Conservation (phyloP, 2,329 filamentous ascomycete genomes). For the Ophiostoma perfectum region DNA sequence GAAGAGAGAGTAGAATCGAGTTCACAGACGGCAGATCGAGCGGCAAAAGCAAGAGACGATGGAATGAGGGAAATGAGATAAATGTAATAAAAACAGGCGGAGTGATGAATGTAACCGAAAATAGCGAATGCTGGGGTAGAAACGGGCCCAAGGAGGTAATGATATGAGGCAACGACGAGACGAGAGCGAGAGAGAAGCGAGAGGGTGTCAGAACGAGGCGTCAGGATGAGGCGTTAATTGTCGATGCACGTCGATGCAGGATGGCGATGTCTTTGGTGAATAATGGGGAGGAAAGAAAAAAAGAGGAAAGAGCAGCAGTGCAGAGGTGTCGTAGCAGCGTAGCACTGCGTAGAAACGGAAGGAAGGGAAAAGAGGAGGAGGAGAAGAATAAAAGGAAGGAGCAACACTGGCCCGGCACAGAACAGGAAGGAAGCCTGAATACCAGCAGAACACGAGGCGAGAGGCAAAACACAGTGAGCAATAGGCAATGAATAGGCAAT, state of each 20-base stretch:
- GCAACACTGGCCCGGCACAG: background rate
- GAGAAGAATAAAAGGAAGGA: slow-evolving; percentile 12
- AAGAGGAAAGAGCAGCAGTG: background rate
- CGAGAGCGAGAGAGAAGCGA: background rate
- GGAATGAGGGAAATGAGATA: slow-evolving; percentile 2
- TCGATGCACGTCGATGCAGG: background rate
- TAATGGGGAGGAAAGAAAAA: background rate
- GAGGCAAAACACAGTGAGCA: slow-evolving; percentile 11
- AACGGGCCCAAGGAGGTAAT: background rate
- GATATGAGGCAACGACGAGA: background rate
- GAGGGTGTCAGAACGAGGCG: too few relatives aligned
- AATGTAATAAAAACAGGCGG: slow-evolving; percentile 4
- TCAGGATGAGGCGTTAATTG: background rate
- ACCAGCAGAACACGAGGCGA: slow-evolving; percentile 19
- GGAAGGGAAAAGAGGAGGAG: background rate
- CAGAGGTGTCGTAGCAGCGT: too few relatives aligned
- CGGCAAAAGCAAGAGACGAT: background rate
- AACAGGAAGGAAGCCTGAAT: slow-evolving; percentile 8
- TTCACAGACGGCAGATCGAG: too few relatives aligned
- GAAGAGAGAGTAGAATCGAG: too few relatives aligned
- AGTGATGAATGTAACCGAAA: slow-evolving; percentile 10
- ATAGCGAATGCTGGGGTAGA: slow-evolving; percentile 3
- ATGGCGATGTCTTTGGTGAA: slow-evolving; percentile 3
- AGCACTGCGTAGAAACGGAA: background rate
- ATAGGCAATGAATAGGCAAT: background rate